phyloP scores from a whole-genome alignment of 305 asterid species.

The Andrographis paniculata region DNA sequence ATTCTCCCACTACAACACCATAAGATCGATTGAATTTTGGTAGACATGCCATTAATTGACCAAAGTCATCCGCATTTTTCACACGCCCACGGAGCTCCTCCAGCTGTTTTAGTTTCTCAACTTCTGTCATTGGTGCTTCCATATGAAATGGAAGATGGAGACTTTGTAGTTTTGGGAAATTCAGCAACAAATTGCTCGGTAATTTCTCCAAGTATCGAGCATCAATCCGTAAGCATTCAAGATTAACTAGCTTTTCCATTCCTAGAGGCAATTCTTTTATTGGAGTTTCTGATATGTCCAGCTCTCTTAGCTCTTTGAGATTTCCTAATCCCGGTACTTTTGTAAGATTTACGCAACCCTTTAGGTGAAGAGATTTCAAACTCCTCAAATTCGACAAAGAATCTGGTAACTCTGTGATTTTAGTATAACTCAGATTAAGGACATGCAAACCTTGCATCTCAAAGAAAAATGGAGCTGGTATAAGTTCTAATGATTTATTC shows the following conservation, averaged over 20 bases:
- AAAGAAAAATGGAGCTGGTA: constrained; percentile 10
- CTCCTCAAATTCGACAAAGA: constrained; percentile 3
- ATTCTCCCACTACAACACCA: too few species aligned
- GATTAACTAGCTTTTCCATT: not conserved
- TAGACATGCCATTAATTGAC: not conserved
- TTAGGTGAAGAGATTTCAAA: not conserved
- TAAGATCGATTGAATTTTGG: not conserved
- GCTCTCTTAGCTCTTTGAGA: not conserved
- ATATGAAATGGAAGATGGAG: not conserved
- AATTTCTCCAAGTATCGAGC: not conserved
- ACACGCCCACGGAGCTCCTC: not conserved
- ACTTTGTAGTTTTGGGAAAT: not conserved
- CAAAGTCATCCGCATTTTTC: not conserved
- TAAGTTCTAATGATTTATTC: not conserved
- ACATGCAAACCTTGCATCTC: constrained; percentile 1
- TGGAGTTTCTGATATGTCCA: constrained; percentile 1
- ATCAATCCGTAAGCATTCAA: not conserved
- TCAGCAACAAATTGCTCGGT: not conserved
- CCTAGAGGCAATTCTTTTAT: constrained; percentile 14
- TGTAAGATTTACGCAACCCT: not conserved
- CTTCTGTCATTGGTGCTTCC: constrained; percentile 4
- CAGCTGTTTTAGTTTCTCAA: constrained; percentile 10
- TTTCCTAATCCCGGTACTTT: constrained; percentile 8
- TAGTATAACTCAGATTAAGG: constrained; percentile 3
- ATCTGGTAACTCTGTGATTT: not conserved